Evolutionary conservation across 768 basidiomycete species (phyloP), one percentile per base, ranked within the genome.

Genomic region (Lactarius vividus): DNA sequence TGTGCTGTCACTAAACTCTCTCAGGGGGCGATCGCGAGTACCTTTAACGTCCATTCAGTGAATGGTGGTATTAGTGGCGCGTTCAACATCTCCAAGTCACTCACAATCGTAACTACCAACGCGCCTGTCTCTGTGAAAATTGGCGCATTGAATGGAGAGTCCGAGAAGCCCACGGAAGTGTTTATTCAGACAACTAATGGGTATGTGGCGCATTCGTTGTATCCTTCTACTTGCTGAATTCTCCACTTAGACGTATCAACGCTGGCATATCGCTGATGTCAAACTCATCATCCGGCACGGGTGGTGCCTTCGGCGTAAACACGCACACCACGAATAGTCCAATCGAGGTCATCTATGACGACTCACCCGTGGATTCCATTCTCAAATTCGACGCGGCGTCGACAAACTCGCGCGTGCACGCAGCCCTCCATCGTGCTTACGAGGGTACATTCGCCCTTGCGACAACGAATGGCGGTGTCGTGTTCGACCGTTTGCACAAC

Each of bases 361-460:
- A 73, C 26, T 72, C 73, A 6, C 81, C 82, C 4, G 65, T 79
- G 44, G 72, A 77, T 64, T 76, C 79, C n/a, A 49, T 72, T 49
- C 72, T 83, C 53, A 62, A 63, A 5, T 71, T 79, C 31, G 58
- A 57, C 1, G 77, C 72, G n/a, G 63, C 56, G 33, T 75, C 81
- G 40, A 72, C 72, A 1, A 75, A 78, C 15, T 65, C 73, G 7
- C 64, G 26, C 1, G 72, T 75, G 11, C 61, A 67, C 18, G 71
- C 76, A 0, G 57, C 62, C 44, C 74, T 82, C 4, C 75, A 78
- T 57, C 59, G 70, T 29, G 76, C 79, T 2, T 84, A 76, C 65
- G 83, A 84, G 63, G 82, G 83, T 37, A 62, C 58, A 8, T 81
- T 81, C 72, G 65, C 64, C n/a, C 61, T 79, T 37, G 56, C 59